A percentile compares a stretch with the other conserved stretches of the same genome.
Conservation (phyloP, 106 monocot genomes). For the Vanilla planifolia region DNA sequence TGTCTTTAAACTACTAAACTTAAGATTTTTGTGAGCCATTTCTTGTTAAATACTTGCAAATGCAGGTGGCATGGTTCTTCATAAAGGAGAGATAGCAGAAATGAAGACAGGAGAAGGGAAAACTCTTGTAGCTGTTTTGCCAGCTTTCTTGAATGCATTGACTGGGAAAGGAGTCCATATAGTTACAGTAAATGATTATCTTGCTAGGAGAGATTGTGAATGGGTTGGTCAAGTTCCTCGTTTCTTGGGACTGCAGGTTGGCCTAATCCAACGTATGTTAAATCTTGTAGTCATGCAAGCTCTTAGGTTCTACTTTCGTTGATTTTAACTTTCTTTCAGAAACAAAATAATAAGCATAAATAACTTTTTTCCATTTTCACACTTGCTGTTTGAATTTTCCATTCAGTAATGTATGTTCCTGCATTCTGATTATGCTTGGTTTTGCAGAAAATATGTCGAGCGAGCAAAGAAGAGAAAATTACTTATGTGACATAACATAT, state of each 20-base stretch:
- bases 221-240: conserved; percentile 99
- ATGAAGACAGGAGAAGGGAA: conserved; percentile 99
- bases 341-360: background rate
- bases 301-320: background rate
- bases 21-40: background rate
- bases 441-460: conserved; percentile 92
- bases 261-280: conserved; percentile 98
- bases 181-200: conserved; percentile 97
- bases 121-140: conserved; percentile 91
- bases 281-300: conserved; percentile 9
- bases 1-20: conserved; percentile 4
- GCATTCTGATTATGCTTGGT: conserved; percentile 1
- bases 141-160: conserved; percentile 91
- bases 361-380: too few species aligned
- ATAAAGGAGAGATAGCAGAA: conserved; percentile 96
- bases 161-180: conserved; percentile 94
- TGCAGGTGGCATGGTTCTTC: conserved; percentile 95
- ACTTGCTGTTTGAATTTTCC: too few species aligned
- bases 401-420: background rate
- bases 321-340: background rate
- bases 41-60: conserved; percentile 1
- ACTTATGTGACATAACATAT: conserved; percentile 91
- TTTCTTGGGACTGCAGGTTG: conserved; percentile 94
- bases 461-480: conserved; percentile 88
- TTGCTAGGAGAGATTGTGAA: conserved; percentile 87